phyloP scores from a whole-genome alignment of 371 early-diverging fungal genomes.

The Lichtheimia corymbifera region DNA sequence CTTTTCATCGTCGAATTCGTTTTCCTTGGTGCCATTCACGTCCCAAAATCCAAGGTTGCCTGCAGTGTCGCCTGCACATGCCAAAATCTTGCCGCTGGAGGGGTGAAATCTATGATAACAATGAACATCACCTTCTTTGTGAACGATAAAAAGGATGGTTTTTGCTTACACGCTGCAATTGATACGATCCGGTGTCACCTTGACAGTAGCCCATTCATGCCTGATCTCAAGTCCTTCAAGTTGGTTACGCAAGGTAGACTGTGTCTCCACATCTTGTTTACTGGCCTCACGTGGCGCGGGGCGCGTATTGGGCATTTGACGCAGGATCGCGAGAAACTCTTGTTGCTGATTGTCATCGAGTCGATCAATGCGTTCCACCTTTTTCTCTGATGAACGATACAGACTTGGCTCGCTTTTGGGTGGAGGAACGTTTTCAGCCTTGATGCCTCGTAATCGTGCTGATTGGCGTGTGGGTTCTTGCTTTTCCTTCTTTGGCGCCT shows the following conservation, averaged over 20 bases:
- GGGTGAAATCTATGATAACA: conserved; percentile 63
- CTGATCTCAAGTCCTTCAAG: conserved; percentile 25
- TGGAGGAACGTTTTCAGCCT: conserved; percentile 15
- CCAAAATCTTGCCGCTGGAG: conserved; percentile 55
- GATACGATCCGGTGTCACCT: conserved; percentile 61
- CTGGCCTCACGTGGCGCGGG: conserved; percentile 14
- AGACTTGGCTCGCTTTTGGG: neutral
- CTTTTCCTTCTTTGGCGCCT: conserved; percentile 21
- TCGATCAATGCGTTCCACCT: conserved; percentile 22
- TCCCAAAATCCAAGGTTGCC: conserved; percentile 76
- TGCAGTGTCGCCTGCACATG: conserved; percentile 60
- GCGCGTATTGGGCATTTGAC: conserved; percentile 23
- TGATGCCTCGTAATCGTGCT: conserved; percentile 43
- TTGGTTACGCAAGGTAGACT: conserved; percentile 17
- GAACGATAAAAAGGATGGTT: neutral
- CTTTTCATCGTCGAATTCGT: conserved; percentile 45
- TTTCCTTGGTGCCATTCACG: conserved; percentile 42
- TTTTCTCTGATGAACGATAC: conserved; percentile 7
- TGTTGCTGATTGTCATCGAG: conserved; percentile 28
- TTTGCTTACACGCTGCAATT: conserved; percentile 39
- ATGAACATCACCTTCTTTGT: neutral
- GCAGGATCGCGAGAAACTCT: conserved; percentile 23
- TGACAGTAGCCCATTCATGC: conserved; percentile 58
- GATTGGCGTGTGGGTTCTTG: conserved; percentile 33
- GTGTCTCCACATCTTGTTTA: conserved; percentile 14